These are phyloP conservation scores for Suillus subaureus DNA, from an alignment of 768 basidiomycete species.

Conservation along the genomic window DNA sequence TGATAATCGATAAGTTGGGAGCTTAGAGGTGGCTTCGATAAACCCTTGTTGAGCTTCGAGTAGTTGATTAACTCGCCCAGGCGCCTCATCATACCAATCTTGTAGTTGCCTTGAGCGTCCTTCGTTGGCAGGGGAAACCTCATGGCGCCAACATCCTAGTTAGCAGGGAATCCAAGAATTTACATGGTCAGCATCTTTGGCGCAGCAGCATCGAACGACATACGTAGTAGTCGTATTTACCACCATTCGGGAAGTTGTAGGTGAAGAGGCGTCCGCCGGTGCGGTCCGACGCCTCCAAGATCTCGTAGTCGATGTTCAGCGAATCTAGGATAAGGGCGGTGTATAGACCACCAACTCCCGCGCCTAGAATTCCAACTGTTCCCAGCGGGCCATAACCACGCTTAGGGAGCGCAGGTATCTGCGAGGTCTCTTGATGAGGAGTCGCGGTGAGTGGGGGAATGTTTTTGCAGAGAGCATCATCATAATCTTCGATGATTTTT, in stretches of 20 bases:
- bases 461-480: conserved; percentile 10
- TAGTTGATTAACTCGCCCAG: conserved; percentile 28
- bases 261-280: conserved; percentile 48
- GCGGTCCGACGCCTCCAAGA: conserved; percentile 44
- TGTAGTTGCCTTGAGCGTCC: conserved; percentile 1
- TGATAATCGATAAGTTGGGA: too few species aligned
- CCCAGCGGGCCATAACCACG: not conserved
- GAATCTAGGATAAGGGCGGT: conserved; percentile 48
- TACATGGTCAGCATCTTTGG: not conserved
- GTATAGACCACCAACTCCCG: conserved; percentile 38
- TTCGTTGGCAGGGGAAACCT: conserved; percentile 33
- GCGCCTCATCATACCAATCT: conserved; percentile 28
- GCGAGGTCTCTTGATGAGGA: not conserved
- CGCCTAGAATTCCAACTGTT: conserved; percentile 23
- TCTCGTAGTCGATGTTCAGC: conserved; percentile 45
- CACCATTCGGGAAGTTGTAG: conserved; percentile 36
- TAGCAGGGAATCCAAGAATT: not conserved
- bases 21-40: not conserved
- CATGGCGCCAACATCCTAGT: conserved; percentile 44
- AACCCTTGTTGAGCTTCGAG: conserved; percentile 15
- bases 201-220: conserved; percentile 8
- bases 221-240: conserved; percentile 39
- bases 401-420: not conserved
- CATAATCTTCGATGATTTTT: conserved; percentile 10
- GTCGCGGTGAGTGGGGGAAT: conserved; percentile 3